phyloP scores from a whole-genome alignment of 2,329 filamentous ascomycete species.

The Xylariaceae sp. region DNA sequence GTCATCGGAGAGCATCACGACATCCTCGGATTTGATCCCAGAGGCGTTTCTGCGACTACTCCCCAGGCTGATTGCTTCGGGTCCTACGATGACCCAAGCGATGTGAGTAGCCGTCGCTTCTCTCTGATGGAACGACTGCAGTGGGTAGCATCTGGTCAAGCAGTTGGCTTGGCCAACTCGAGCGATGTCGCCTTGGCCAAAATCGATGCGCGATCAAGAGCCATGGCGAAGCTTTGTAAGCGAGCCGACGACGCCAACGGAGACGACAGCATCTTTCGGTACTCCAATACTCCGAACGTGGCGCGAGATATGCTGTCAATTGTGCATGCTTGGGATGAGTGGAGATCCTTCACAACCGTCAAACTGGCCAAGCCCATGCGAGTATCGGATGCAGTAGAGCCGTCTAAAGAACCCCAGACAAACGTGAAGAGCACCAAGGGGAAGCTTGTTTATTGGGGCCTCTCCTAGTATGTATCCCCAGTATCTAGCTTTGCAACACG shows the following conservation, averaged over 20 bases:
- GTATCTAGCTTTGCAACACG: too few species aligned
- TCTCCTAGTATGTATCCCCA: conserved; percentile 27
- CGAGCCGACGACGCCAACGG: conserved; percentile 23
- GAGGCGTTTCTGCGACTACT: conserved; percentile 37
- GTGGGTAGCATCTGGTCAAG: conserved; percentile 27
- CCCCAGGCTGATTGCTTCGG: conserved; percentile 37
- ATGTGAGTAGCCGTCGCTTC: conserved; percentile 21
- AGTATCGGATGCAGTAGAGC: conserved; percentile 5
- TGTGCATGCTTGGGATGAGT: conserved; percentile 34
- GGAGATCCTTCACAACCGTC: conserved; percentile 16
- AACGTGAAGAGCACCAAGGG: conserved; percentile 13
- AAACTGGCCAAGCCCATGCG: conserved; percentile 9
- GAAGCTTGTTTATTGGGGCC: conserved; percentile 35
- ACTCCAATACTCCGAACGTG: conserved; percentile 29
- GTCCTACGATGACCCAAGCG: conserved; percentile 13
- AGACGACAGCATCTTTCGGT: conserved; percentile 28
- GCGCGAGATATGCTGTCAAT: conserved; percentile 39
- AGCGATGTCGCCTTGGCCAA: conserved; percentile 28
- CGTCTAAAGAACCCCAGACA: conserved; percentile 3
- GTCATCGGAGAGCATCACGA: conserved; percentile 37
- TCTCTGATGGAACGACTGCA: conserved; percentile 29
- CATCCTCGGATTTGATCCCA: conserved; percentile 45
- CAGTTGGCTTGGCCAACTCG: conserved; percentile 31
- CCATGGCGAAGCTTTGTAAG: conserved; percentile 29
- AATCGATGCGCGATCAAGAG: conserved; percentile 23